phyloP scores from a whole-genome alignment of 306 rosid species.

The Cucumis cinereus region DNA sequence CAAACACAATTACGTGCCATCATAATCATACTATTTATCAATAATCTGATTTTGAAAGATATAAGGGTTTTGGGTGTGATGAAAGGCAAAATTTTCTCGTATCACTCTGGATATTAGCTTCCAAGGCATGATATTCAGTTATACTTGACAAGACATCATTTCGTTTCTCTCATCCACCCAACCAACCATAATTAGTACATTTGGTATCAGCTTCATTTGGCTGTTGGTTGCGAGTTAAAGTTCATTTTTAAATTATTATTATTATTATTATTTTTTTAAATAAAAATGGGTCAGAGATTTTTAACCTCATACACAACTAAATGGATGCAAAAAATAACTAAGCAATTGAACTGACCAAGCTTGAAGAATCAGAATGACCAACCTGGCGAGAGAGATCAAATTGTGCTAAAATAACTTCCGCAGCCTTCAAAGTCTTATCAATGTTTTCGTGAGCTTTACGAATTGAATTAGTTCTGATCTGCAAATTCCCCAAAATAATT shows the following conservation, averaged over 20 bases:
- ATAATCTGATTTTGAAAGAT: background rate
- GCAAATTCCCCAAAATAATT: slow-evolving; percentile 21
- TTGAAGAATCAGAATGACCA: slow-evolving; percentile 7
- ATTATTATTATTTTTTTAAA: no score
- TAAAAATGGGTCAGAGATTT: background rate
- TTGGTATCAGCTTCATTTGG: background rate
- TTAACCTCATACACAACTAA: background rate
- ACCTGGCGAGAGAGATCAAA: slow-evolving; percentile 93
- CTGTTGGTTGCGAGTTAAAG: background rate
- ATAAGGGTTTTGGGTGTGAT: background rate
- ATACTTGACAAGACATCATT: background rate
- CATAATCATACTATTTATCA: background rate
- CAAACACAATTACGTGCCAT: background rate
- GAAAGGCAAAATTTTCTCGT: background rate
- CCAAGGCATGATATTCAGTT: background rate
- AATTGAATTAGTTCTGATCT: slow-evolving; percentile 84
- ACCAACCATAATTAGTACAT: background rate
- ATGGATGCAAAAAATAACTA: background rate
- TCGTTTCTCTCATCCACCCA: background rate
- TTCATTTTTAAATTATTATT: no score
- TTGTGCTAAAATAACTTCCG: slow-evolving; percentile 71
- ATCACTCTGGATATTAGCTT: background rate
- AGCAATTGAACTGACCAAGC: background rate
- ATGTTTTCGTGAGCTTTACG: slow-evolving; percentile 95
- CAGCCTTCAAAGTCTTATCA: slow-evolving; percentile 80